A percentile compares a stretch with the other conserved stretches of the same genome.
phyloP scores from a whole-genome alignment of 2,329 filamentous ascomycete genomes.

The Botrytis paeoniae region DNA sequence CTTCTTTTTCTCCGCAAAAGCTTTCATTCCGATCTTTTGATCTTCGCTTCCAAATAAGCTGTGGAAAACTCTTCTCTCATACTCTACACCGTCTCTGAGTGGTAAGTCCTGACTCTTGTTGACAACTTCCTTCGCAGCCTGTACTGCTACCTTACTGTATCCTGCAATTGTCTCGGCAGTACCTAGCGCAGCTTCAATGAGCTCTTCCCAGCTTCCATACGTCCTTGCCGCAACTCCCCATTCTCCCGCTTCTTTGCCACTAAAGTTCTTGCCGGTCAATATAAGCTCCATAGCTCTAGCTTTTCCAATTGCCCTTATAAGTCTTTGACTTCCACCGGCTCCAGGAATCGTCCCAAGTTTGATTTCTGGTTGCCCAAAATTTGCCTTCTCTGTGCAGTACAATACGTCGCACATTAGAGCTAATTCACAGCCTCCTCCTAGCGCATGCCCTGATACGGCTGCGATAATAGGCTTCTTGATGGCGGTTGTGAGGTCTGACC shows the following conservation, averaged over 20 bases:
- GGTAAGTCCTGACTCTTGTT: slow-evolving; percentile 96
- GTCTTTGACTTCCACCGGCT: slow-evolving; percentile 83
- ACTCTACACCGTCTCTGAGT: slow-evolving; percentile 88
- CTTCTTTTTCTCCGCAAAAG: slow-evolving; percentile 94
- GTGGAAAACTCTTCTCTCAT: slow-evolving; percentile 91
- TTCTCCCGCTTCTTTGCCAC: slow-evolving; percentile 75
- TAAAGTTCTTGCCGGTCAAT: slow-evolving; percentile 80
- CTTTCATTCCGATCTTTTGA: slow-evolving; percentile 95
- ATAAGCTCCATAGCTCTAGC: slow-evolving; percentile 88
- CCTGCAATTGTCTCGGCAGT: slow-evolving; percentile 88
- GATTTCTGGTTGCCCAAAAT: slow-evolving; percentile 96
- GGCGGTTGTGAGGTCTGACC: slow-evolving; percentile 79
- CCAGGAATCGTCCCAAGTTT: slow-evolving; percentile 92
- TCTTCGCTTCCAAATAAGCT: slow-evolving; percentile 89
- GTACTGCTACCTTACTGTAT: slow-evolving; percentile 81
- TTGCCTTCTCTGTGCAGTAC: slow-evolving; percentile 81
- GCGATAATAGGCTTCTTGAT: slow-evolving; percentile 94
- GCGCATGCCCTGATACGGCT: slow-evolving; percentile 89
- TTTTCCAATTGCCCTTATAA: slow-evolving; percentile 82
- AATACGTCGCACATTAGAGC: slow-evolving; percentile 97
- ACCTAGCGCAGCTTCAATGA: slow-evolving; percentile 76
- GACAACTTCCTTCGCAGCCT: slow-evolving; percentile 95
- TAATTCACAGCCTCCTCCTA: slow-evolving; percentile 93
- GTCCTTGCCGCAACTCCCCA: slow-evolving; percentile 88
- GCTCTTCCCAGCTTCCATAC: slow-evolving; percentile 75